Evolutionary conservation across 305 asterid genomes (phyloP).

Genomic region (Fraxinus paxiana): DNA sequence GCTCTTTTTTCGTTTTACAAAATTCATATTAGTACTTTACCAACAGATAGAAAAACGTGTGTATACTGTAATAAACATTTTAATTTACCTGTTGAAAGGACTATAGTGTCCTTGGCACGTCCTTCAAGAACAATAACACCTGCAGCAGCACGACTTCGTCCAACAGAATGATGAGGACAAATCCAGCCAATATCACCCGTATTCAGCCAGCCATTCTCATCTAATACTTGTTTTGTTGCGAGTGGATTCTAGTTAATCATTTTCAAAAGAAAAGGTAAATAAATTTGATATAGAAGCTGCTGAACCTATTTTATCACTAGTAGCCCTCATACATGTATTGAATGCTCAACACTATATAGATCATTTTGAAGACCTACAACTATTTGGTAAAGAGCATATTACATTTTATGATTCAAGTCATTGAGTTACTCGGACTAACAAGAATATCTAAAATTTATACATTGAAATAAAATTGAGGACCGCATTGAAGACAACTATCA

Average conservation of each 20-base stretch:
- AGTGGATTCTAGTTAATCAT: slow-evolving; percentile 49
- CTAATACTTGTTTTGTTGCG: slow-evolving; percentile 72
- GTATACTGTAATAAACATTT: background rate
- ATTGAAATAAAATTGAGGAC: background rate
- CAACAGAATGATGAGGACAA: slow-evolving; percentile 67
- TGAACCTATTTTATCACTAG: background rate
- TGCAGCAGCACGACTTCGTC: slow-evolving; percentile 74
- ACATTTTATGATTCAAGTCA: background rate
- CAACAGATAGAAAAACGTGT: background rate
- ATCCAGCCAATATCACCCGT: slow-evolving; percentile 98
- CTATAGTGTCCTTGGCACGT: slow-evolving; percentile 92
- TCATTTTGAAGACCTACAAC: background rate
- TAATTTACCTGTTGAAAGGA: slow-evolving; percentile 65
- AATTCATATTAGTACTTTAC: background rate
- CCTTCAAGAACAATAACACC: slow-evolving; percentile 91
- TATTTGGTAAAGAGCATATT: background rate
- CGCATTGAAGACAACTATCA: background rate
- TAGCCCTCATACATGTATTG: background rate
- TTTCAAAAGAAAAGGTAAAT: slow-evolving; percentile 9
- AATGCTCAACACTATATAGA: background rate
- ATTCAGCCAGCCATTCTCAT: slow-evolving; percentile 80
- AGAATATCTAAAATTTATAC: background rate
- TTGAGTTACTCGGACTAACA: background rate
- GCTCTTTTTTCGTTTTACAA: background rate
- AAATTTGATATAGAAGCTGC: background rate